Evolutionary conservation across 179 eudicot species (phyloP), one percentile per base, ranked within the genome.

Genomic region (Beta lomatogona): DNA sequence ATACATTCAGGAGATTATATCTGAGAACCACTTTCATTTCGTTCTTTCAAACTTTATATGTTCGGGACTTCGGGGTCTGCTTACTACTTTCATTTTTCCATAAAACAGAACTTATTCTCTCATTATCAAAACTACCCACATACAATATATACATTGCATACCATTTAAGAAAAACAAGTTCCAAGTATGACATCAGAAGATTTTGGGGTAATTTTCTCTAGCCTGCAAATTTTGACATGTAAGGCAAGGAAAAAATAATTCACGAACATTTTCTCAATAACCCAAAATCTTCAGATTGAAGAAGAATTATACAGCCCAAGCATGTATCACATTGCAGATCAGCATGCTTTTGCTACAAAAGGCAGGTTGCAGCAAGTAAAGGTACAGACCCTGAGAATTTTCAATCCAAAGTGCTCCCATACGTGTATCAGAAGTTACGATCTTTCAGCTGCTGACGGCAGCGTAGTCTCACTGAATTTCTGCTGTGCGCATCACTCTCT

Each of bases 341-440:
- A 45, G 44, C 15, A 22, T 36, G 50, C 60, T 46, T 2, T 70
- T 25, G 69, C 54, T 48, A 10, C 58, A 72, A 59, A 71, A 18
- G 68, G 53, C 60, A 16, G 12, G 13, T 50, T 71, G 11, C 52
- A 68, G 50, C 72, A 67, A 53, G 45, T n/a, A 28, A 16, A 15
- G 18, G 9, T 48, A 36, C 46, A 68, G 9, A 36, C 3, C 52
- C 67, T 77, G 13, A 3, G 3, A 11, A 36, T n/a, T 58, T 61
- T 69, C 61, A 16, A 79, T 59, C 50, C 19, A 22, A 18, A 10
- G 16, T 13, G 25, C 61, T 71, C 71, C 61, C 50, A 71, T 80
- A 80, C 64, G 44, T n/a, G 50, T 57, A 28, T 71, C 48, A 78
- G 60, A 21, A 41, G 55, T 14, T 5, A 11, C 10, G 10, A 50